phyloP scores from a whole-genome alignment of 805 yeast species.

The Saccharomycopsis oosterbeekiorum region DNA sequence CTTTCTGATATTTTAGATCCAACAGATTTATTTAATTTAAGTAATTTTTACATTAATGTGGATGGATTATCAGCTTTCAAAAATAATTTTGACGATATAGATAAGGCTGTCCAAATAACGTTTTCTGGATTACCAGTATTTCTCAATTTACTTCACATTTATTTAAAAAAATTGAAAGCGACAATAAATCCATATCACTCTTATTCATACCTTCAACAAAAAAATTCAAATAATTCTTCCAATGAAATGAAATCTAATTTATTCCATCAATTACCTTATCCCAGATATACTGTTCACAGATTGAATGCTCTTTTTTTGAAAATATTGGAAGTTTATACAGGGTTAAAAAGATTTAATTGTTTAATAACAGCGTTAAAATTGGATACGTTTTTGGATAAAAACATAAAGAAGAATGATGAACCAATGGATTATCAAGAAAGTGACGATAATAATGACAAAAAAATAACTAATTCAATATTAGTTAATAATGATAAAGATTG shows the following conservation, averaged over 20 bases:
- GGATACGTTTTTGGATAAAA: constrained; percentile 8
- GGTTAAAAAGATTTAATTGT: constrained; percentile 16
- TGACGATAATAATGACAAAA: constrained; percentile 2
- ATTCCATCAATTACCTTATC: constrained; percentile 8
- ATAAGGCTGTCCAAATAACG: constrained; percentile 13
- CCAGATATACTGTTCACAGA: constrained; percentile 16
- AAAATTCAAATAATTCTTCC: constrained; percentile 6
- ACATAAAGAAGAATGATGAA: neutral
- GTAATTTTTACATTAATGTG: constrained; percentile 10
- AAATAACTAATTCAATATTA: constrained; percentile 5
- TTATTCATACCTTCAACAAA: constrained; percentile 2
- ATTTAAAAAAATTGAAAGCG: constrained; percentile 9
- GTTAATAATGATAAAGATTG: constrained; percentile 13
- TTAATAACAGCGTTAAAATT: constrained; percentile 6
- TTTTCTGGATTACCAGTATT: constrained; percentile 13
- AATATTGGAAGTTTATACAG: constrained; percentile 11
- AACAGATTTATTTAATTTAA: constrained; percentile 12
- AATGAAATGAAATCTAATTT: constrained; percentile 4
- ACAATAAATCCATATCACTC: constrained; percentile 15
- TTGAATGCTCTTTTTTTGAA: constrained; percentile 10
- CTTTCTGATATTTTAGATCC: constrained; percentile 16
- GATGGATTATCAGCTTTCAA: constrained; percentile 7
- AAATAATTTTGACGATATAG: constrained; percentile 10
- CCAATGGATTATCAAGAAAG: constrained; percentile 7
- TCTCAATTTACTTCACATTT: constrained; percentile 9